Evolutionary conservation across 2,329 filamentous ascomycete species (phyloP), one percentile per base, ranked within the genome.

Genomic region (Paramyrothecium roridum): DNA sequence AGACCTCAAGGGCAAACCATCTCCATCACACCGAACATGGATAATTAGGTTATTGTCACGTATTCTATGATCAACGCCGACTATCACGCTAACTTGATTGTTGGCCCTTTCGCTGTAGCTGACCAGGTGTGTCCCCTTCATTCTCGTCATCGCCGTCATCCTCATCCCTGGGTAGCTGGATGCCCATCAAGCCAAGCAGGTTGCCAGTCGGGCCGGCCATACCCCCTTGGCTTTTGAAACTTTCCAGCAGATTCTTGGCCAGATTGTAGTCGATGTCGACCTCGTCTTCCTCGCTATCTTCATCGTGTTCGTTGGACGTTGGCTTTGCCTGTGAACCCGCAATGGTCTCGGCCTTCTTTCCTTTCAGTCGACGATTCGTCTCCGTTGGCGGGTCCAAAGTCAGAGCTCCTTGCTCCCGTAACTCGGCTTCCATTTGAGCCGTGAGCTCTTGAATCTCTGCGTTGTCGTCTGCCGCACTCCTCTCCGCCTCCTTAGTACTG

Each of bases 221-320:
- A 13, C 95, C 95, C 19, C 80, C 91, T 70, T 98, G 93, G 17
- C 90, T 88, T 67, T 96, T 96, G 73, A 99, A 93, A 64, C 91
- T 93, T 70, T 97, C 91, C 1, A 99, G 78, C 54, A 99, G 78
- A 65, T 98, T 98, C 70, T 89, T 91, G 19, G 90, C 92, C 22
- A 99, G 78, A 58, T 95, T 93, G 62, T 92, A 89, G 67, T 98
- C 90, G 26, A 95, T 84, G 59, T 92, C 80, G 4, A 95, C 82
- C 53, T 88, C 85, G 0, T 83, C 80, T 0, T 83, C 80, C 11
- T 84, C 74, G 3, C 71, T 73, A 11, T 76, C 77, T 10, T 82
- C 79, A 3, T 80, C 78, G 43, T 83, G 75, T 26, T 80, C 72
- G 8, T 76, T 70, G 37, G 51, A 72, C 70, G 3, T 69, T 65